Conservation (phyloP, 163 green algal genomes). For the Botryococcus braunii region DNA sequence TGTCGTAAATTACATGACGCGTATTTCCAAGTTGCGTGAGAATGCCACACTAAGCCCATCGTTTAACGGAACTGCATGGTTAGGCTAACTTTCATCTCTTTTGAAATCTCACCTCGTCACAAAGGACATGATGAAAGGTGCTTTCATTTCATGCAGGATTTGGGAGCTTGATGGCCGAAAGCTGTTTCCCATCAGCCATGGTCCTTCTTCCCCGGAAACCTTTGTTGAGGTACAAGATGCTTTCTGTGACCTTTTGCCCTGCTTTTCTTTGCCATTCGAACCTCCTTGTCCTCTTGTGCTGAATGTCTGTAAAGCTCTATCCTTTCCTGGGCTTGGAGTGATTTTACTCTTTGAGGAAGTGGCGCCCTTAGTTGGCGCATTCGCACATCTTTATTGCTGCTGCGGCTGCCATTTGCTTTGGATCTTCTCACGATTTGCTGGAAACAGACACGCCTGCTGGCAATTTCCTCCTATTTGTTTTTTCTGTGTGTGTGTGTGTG, state of each 20-base stretch:
- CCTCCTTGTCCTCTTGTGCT: not conserved
- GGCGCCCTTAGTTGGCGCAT: no score
- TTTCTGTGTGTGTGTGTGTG: no score
- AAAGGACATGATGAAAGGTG: not conserved
- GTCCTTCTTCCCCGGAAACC: constrained; percentile 31
- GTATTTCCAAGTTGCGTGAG: no score
- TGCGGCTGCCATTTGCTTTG: not conserved
- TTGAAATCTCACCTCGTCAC: not conserved
- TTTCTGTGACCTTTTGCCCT: not conserved
- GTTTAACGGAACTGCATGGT: not conserved
- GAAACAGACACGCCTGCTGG: no score
- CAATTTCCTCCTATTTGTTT: no score
- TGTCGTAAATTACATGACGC: no score
- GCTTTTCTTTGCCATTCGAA: not conserved
- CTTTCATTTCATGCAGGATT: constrained; percentile 22
- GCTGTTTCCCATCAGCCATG: constrained; percentile 60
- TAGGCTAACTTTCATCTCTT: not conserved
- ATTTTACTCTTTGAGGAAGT: no score
- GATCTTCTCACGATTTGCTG: no score
- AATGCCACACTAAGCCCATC: not conserved
- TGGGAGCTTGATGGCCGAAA: constrained; percentile 79
- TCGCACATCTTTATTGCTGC: not conserved
- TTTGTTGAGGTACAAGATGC: constrained; percentile 41
- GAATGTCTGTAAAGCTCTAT: no score
- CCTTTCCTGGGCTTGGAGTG: no score